These are phyloP conservation scores for Ophiostoma ips DNA, from an alignment of 2,329 filamentous ascomycete species.

Conservation along the genomic window DNA sequence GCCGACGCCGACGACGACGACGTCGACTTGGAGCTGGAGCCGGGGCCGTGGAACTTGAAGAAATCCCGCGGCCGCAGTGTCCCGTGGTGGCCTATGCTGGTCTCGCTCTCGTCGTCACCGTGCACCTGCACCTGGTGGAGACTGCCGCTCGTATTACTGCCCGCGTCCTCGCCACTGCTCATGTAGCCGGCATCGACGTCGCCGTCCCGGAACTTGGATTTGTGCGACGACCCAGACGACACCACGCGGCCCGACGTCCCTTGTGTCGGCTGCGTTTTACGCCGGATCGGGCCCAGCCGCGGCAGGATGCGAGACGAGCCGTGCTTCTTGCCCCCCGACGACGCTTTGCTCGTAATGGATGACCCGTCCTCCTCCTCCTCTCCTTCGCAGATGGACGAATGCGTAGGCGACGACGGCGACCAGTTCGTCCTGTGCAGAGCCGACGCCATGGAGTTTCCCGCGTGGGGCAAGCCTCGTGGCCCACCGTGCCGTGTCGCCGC, in stretches of 20 bases:
- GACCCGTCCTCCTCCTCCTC: slow-evolving; percentile 7
- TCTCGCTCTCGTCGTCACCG: slow-evolving; percentile 20
- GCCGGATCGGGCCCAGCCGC: slow-evolving; percentile 6
- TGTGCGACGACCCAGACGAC: not conserved
- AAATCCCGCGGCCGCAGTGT: slow-evolving; percentile 33
- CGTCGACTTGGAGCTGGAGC: not conserved
- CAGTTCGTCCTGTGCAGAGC: slow-evolving; percentile 1
- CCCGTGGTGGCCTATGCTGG: slow-evolving; percentile 20
- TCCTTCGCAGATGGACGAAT: slow-evolving; percentile 5
- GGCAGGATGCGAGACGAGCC: slow-evolving; percentile 5
- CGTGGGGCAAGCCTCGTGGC: not conserved
- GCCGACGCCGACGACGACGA: not conserved
- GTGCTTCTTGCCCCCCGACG: slow-evolving; percentile 5
- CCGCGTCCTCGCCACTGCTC: slow-evolving; percentile 7
- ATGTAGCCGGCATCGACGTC: not conserved
- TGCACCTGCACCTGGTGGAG: slow-evolving; percentile 20
- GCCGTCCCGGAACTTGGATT: not conserved
- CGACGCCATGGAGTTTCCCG: not conserved
- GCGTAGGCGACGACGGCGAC: slow-evolving; percentile 8
- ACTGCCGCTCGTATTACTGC: slow-evolving; percentile 4
- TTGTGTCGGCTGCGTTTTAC: slow-evolving; percentile 3
- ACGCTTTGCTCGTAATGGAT: not conserved
- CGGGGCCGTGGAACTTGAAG: slow-evolving; percentile 19
- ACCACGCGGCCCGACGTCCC: not conserved
- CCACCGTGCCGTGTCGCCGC: not conserved